Evolutionary conservation across 305 asterid genomes (phyloP).

Genomic region (Fraxinus albicans): DNA sequence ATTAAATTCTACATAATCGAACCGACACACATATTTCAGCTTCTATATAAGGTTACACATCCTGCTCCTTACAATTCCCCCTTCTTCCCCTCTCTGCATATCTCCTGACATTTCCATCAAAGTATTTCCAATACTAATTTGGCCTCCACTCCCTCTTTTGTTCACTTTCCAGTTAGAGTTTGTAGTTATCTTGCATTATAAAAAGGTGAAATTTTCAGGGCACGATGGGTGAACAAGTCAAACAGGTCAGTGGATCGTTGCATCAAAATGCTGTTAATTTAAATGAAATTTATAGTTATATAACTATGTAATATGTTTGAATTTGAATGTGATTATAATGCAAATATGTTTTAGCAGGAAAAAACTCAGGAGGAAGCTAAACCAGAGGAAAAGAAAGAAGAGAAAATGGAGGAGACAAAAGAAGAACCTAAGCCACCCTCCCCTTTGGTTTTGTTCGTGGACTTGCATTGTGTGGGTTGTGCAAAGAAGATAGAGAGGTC

Average conservation of each 20-base stretch:
- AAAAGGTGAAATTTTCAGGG: neutral
- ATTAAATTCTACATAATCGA: neutral
- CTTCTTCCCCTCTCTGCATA: conserved; percentile 46
- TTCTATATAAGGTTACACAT: neutral
- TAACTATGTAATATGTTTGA: neutral
- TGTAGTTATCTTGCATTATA: conserved; percentile 5
- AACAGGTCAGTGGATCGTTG: conserved; percentile 45
- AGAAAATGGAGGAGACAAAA: conserved; percentile 33
- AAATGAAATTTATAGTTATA: too few relatives aligned
- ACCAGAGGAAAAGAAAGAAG: conserved; percentile 28
- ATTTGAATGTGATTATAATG: neutral
- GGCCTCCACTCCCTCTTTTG: conserved; percentile 19
- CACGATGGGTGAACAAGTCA: conserved; percentile 74
- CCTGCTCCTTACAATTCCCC: neutral
- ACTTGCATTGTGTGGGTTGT: conserved; percentile 90
- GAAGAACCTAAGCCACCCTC: conserved; percentile 60
- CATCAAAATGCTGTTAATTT: conserved; percentile 9
- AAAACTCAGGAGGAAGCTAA: conserved; percentile 40
- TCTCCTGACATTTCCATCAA: conserved; percentile 57
- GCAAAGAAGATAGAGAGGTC: conserved; percentile 82
- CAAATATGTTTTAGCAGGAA: conserved; percentile 24
- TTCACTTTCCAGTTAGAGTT: conserved; percentile 17
- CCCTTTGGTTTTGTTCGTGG: conserved; percentile 69
- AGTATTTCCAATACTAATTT: conserved; percentile 27
- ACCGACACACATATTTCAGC: neutral